Evolutionary conservation across 2,329 filamentous ascomycete genomes (phyloP).

Genomic region (Penicillium oxalicum): DNA sequence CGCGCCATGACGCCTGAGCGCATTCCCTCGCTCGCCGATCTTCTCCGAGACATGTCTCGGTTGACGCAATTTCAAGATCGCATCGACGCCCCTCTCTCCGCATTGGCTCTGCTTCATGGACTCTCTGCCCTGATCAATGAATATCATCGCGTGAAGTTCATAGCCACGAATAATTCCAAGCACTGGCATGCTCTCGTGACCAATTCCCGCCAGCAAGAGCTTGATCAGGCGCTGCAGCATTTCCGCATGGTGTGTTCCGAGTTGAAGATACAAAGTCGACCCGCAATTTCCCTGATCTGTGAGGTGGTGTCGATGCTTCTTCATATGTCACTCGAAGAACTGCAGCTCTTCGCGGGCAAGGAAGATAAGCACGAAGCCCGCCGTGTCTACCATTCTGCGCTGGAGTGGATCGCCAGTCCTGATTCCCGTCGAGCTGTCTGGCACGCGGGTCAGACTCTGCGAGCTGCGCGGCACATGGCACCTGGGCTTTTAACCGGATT

Average conservation of each 20-base stretch:
- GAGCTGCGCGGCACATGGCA: slow-evolving; percentile 53
- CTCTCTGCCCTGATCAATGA: slow-evolving; percentile 63
- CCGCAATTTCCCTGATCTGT: slow-evolving; percentile 28
- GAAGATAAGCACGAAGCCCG: slow-evolving; percentile 38
- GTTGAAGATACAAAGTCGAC: slow-evolving; percentile 9
- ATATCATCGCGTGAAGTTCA: slow-evolving; percentile 50
- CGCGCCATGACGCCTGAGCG: slow-evolving; percentile 36
- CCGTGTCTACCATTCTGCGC: slow-evolving; percentile 28
- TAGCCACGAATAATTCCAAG: slow-evolving; percentile 38
- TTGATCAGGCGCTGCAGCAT: slow-evolving; percentile 53
- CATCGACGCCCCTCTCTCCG: slow-evolving; percentile 53
- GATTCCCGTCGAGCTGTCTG: slow-evolving; percentile 47
- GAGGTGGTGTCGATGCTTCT: slow-evolving; percentile 35
- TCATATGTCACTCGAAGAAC: slow-evolving; percentile 39
- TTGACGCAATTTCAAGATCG: slow-evolving; percentile 46
- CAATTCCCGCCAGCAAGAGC: slow-evolving; percentile 55
- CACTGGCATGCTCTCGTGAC: slow-evolving; percentile 44
- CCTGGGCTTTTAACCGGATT: slow-evolving; percentile 56
- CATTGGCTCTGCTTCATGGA: slow-evolving; percentile 58
- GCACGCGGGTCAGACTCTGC: slow-evolving; percentile 63
- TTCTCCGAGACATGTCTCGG: slow-evolving; percentile 52
- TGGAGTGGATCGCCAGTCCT: slow-evolving; percentile 34
- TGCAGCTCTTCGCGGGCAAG: slow-evolving; percentile 42
- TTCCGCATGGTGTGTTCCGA: slow-evolving; percentile 37
- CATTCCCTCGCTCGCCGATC: slow-evolving; percentile 40